phyloP scores from a whole-genome alignment of 2,329 filamentous ascomycete species.

The Ceratocystis smalleyi region DNA sequence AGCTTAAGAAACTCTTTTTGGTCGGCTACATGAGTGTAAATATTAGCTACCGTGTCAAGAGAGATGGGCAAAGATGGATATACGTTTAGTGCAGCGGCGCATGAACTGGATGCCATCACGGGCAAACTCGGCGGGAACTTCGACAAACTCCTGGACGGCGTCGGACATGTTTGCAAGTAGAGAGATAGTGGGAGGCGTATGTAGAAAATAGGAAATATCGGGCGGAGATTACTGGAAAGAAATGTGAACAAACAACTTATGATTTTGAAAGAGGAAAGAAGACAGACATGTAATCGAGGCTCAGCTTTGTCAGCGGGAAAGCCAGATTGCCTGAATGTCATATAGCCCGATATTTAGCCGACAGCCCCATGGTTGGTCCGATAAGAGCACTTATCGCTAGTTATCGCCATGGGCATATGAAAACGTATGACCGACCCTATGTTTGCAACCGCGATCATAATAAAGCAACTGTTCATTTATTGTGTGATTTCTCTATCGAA shows the following conservation, averaged over 20 bases:
- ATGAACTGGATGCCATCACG: conserved; percentile 47
- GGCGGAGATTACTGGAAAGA: conserved; percentile 7
- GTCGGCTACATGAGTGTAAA: conserved; percentile 22
- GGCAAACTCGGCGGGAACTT: conserved; percentile 51
- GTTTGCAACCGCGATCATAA: not conserved
- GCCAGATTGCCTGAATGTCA: not conserved
- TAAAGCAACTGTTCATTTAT: too few species aligned
- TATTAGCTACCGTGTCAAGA: conserved; percentile 9
- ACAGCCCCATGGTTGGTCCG: not conserved
- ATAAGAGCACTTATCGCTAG: not conserved
- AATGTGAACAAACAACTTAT: not conserved
- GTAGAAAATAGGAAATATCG: not conserved
- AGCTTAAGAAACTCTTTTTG: conserved; percentile 31
- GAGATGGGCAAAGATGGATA: conserved; percentile 20
- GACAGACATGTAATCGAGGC: not conserved
- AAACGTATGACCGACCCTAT: not conserved
- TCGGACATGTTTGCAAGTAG: conserved; percentile 37
- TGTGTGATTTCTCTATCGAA: too few species aligned
- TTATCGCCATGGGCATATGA: not conserved
- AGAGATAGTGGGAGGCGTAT: not conserved
- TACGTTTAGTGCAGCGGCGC: conserved; percentile 47
- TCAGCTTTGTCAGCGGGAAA: not conserved
- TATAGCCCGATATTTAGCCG: not conserved
- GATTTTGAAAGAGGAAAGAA: not conserved
- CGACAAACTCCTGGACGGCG: conserved; percentile 54